phyloP scores from a whole-genome alignment of 2,329 filamentous ascomycete genomes.

The Rhexocercosporidium sp. region DNA sequence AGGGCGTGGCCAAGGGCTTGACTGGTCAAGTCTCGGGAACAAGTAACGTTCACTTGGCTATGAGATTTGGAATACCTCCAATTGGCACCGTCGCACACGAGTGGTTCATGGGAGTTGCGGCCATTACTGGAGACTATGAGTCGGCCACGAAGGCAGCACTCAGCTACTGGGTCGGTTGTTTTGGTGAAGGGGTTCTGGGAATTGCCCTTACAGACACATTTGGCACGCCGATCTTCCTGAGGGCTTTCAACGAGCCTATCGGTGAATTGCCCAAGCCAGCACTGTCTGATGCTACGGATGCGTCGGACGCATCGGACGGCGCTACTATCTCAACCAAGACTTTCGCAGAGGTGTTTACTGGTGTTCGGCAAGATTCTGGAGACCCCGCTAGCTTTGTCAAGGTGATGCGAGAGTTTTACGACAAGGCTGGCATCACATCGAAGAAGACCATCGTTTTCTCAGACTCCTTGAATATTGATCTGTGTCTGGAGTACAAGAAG shows the following conservation, averaged over 20 bases:
- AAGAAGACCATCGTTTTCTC: conserved; percentile 95
- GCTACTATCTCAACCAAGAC: conserved; percentile 46
- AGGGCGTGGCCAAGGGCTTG: conserved; percentile 67
- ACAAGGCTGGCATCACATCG: conserved; percentile 66
- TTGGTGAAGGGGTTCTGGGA: conserved; percentile 81
- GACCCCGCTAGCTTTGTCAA: conserved; percentile 71
- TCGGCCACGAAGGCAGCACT: conserved; percentile 84
- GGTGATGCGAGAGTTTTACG: conserved; percentile 56
- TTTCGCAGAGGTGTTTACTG: conserved; percentile 70
- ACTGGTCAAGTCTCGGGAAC: conserved; percentile 82
- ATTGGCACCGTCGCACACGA: conserved; percentile 94
- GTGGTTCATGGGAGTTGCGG: conserved; percentile 99
- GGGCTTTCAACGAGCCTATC: conserved; percentile 76
- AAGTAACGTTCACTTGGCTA: conserved; percentile 96
- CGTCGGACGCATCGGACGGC: background rate
- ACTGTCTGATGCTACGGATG: background rate
- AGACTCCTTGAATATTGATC: conserved; percentile 89
- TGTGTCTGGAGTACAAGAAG: conserved; percentile 87
- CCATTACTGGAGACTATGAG: conserved; percentile 85
- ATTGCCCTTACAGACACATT: conserved; percentile 97
- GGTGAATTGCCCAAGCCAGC: conserved; percentile 39
- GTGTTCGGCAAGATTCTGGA: conserved; percentile 75
- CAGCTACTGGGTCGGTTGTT: conserved; percentile 88
- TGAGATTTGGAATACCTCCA: conserved; percentile 84
- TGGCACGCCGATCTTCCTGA: conserved; percentile 86